These are phyloP conservation scores for Calycina marina DNA, from an alignment of 2,329 filamentous ascomycete species.

Conservation along the genomic window DNA sequence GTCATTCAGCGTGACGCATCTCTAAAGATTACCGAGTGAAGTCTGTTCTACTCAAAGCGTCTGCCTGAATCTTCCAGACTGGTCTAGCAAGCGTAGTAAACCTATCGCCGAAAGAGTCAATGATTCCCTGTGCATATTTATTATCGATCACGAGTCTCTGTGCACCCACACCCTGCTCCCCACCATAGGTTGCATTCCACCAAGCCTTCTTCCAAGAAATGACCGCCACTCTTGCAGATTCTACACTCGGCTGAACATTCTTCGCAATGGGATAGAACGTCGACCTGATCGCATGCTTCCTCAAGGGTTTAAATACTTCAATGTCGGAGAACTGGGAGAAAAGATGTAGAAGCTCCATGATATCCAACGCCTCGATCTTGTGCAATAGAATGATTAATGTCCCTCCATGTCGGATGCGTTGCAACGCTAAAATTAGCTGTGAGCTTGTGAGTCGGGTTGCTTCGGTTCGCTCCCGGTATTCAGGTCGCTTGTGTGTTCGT, in stretches of 20 bases:
- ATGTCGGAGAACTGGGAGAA: constrained; percentile 7
- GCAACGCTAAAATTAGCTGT: constrained; percentile 11
- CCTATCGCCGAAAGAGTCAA: background rate
- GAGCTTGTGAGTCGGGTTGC: constrained; percentile 7
- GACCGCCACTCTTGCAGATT: constrained; percentile 4
- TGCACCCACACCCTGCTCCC: background rate
- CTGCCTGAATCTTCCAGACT: background rate
- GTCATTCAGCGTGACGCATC: background rate
- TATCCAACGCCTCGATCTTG: constrained; percentile 8
- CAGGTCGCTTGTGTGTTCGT: constrained; percentile 7
- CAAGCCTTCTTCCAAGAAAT: constrained; percentile 10
- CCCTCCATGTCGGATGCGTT: constrained; percentile 9
- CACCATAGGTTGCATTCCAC: constrained; percentile 11
- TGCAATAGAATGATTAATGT: constrained; percentile 10
- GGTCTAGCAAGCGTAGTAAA: background rate
- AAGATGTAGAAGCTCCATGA: constrained; percentile 6
- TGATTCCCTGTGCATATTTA: background rate
- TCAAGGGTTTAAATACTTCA: constrained; percentile 8
- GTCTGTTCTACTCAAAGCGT: background rate
- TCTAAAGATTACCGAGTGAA: background rate
- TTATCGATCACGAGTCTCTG: background rate
- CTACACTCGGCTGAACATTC: constrained; percentile 6
- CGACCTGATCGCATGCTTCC: constrained; percentile 8
- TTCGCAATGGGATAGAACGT: constrained; percentile 12
- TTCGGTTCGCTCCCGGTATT: constrained; percentile 8